Evolutionary conservation across 2,329 filamentous ascomycete genomes (phyloP).

Genomic region (Aspergillus quadrilineatus): DNA sequence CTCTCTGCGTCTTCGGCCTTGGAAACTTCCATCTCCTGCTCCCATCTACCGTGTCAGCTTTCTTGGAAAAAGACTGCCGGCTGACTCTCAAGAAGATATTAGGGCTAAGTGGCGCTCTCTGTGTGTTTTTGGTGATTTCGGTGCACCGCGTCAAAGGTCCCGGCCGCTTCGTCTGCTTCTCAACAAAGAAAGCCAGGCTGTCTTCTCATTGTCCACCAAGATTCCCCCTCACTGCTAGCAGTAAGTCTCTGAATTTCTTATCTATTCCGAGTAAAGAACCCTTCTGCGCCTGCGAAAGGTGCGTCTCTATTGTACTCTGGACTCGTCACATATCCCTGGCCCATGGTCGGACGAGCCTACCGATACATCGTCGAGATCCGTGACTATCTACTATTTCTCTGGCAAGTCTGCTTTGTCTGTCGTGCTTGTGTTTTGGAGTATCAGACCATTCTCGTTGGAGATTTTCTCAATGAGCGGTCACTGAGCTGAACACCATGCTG

Average conservation of each 20-base stretch:
- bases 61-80: not conserved
- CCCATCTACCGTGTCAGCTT: not conserved
- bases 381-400: not conserved
- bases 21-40: not conserved
- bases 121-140: not conserved
- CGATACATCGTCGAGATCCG: not conserved
- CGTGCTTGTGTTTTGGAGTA: not conserved
- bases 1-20: not conserved
- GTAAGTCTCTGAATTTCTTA: not conserved
- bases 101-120: not conserved
- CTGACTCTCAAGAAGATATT: not conserved
- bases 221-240: not conserved
- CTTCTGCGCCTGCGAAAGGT: not conserved
- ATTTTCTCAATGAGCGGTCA: not conserved
- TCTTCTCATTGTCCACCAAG: not conserved
- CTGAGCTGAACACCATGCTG: conserved; percentile 1
- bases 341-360: not conserved
- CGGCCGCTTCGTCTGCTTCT: not conserved
- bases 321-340: not conserved
- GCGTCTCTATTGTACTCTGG: not conserved
- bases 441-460: not conserved
- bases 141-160: not conserved
- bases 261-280: not conserved
- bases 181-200: conserved; percentile 7
- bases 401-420: not conserved